Evolutionary conservation across 1,284 basidiomycete species (phyloP), one percentile per base, ranked within the genome.

Genomic region (Fomitopsis schrenkii): DNA sequence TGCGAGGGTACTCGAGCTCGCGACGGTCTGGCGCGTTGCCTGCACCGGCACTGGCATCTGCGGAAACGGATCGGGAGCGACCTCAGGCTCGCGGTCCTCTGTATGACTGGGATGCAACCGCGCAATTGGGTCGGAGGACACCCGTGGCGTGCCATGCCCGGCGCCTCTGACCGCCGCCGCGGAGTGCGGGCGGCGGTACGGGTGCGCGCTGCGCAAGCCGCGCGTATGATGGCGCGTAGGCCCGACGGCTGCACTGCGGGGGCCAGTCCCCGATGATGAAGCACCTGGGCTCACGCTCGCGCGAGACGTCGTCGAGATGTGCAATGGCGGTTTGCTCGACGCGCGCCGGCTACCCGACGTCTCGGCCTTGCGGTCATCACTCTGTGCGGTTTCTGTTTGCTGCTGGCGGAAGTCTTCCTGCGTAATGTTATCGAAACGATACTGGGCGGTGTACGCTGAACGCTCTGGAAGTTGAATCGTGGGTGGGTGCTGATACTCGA

Each of bases 401-500:
- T 53, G 67, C 57, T 59, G 48, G 42, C 59, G 58, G 59, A 70
- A 73, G 45, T 71, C 63, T 56, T 69, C 68, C 60, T 69, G 68
- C 59, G 69, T 68, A 46, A 67, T 66, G 62, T 68, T 71, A 61
- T 73, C 72, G 66, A 75, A 75, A 54, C 69, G 71, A 57, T 63
- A 71, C 59, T 64, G 35, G 7, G 52, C 52, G n/a, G 35, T 56
- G 53, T 59, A 52, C 17, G 60, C 26, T 7, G 54, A 42, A 33
- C 63, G 65, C 44, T 69, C 63, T 54, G 65, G 68, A 19, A 72
- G 63, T 28, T 65, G 65, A 58, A 72, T 72, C 35, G 66, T 50
- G 14, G 48, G 6, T 15, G 28, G 48, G 5, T 42, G 46, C 22
- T 40, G 56, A 14, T 33, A 50, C 15, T 9, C 22, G 12, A 22